These are phyloP conservation scores for Mycena galericulata DNA, from an alignment of 768 basidiomycete genomes.

Conservation along the genomic window DNA sequence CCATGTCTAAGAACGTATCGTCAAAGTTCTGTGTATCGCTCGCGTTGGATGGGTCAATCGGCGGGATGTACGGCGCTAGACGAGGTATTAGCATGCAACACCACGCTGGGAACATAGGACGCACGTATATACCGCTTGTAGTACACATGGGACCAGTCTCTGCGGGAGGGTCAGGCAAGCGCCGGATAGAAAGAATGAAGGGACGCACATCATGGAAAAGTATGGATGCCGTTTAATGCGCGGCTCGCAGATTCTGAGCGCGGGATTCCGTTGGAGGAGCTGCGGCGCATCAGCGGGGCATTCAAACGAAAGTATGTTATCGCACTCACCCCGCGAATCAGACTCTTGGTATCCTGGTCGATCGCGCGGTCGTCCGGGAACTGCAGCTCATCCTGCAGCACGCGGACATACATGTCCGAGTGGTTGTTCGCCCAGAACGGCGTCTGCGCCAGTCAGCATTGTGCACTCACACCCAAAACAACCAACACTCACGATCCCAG, in stretches of 20 bases:
- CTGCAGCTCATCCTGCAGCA: constrained; percentile 88
- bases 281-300: constrained; percentile 44
- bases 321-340: constrained; percentile 90
- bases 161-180: constrained; percentile 46
- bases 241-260: constrained; percentile 90
- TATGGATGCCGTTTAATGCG: constrained; percentile 95
- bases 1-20: constrained; percentile 96
- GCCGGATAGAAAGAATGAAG: constrained; percentile 19
- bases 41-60: constrained; percentile 91
- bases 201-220: constrained; percentile 90
- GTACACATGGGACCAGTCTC: constrained; percentile 95
- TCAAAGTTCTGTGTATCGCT: constrained; percentile 99
- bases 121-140: constrained; percentile 94
- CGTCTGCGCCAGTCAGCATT: constrained; percentile 62
- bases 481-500: constrained; percentile 82
- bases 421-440: constrained; percentile 95
- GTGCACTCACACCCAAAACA: constrained; percentile 18
- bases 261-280: constrained; percentile 95
- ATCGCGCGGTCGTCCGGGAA: constrained; percentile 94
- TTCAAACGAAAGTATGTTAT: background rate
- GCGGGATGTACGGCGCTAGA: constrained; percentile 91
- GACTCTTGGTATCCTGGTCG: constrained; percentile 94
- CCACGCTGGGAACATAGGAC: constrained; percentile 40
- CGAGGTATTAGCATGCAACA: constrained; percentile 28
- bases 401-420: constrained; percentile 94